phyloP scores from a whole-genome alignment of 2,329 filamentous ascomycete genomes.

The Ramichloridium luteum region DNA sequence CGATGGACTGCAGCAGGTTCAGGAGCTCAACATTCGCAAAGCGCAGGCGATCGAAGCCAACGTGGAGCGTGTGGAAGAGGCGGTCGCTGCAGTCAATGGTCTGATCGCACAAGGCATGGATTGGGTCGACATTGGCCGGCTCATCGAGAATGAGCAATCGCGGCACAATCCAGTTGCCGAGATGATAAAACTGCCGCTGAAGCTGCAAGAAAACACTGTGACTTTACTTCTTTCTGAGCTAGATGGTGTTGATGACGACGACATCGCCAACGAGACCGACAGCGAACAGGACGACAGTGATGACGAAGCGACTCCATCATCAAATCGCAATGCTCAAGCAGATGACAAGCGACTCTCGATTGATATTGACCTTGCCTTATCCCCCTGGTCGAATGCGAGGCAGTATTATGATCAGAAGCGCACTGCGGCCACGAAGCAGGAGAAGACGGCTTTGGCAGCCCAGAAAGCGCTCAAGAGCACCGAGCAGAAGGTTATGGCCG shows the following conservation, averaged over 20 bases:
- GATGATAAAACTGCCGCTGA: constrained; percentile 76
- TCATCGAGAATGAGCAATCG: constrained; percentile 79
- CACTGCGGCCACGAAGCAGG: constrained; percentile 70
- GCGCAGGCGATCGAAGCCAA: constrained; percentile 87
- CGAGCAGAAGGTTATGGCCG: constrained; percentile 74
- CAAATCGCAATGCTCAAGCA: constrained; percentile 30
- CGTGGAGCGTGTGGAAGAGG: constrained; percentile 79
- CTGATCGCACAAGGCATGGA: constrained; percentile 93
- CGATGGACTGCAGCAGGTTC: constrained; percentile 67
- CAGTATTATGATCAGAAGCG: constrained; percentile 89
- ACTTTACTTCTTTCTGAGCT: constrained; percentile 68
- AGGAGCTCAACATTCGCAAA: constrained; percentile 74
- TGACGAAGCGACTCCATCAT: constrained; percentile 29
- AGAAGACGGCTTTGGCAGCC: constrained; percentile 74
- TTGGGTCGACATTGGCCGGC: constrained; percentile 78
- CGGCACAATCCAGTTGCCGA: constrained; percentile 73
- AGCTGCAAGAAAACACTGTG: constrained; percentile 78
- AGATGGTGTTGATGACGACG: constrained; percentile 48
- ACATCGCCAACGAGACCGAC: constrained; percentile 51
- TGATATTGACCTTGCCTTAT: constrained; percentile 72
- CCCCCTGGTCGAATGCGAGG: constrained; percentile 78
- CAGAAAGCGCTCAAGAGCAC: constrained; percentile 75
- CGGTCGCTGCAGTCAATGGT: constrained; percentile 81
- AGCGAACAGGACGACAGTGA: constrained; percentile 50
- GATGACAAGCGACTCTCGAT: constrained; percentile 47